Evolutionary conservation across 163 green algal species (phyloP), one percentile per base, ranked within the genome.

Genomic region (Chlorella variabilis): DNA sequence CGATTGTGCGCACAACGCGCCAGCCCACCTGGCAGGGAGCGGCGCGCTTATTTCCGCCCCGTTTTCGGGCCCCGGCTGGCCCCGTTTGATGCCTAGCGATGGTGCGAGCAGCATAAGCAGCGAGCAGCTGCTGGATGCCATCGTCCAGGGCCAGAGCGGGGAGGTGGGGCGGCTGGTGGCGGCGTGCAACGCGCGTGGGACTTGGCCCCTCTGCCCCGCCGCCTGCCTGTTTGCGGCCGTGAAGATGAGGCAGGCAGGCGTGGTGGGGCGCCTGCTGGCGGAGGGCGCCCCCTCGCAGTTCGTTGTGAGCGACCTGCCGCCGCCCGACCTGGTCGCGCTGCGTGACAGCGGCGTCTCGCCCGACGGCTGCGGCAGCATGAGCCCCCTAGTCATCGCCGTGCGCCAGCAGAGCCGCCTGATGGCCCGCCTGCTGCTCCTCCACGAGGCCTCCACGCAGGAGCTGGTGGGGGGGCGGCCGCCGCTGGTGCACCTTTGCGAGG

Each of bases 181-280:
- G 18, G 2, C 13, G 4, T 69, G 56, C 51, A 6, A 18, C 34
- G 23, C 54, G 17, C 5, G 20, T 11, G 51, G 54, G 34, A 8
- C 31, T 23, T 79, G 51, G 71, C 54, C 71, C 7, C 7, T 66
- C 0, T 65, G 49, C 36, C 34, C 36, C 1, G 71, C n/a, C 34
- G 56, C 71, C 54, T 68, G 56, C 36, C 54, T 79, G 11, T 69
- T 69, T 39, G 54, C 54, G 23, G 71, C 71, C 34, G 58, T 68
- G 21, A 79, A 79, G 54, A 17, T 68, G 71, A 33, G 56, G 71
- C 51, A 38, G 36, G 25, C 25, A 27, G 54, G 0, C 1, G 51
- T 69, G 25, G 71, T 54, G 27, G 27, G 29, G 34, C 7, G 6
- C 23, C 56, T 79, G 25, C 71, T 79, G 51, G 38, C 27, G 33